Base-by-base conservation (phyloP, 2,329 filamentous ascomycete species). In the Cytospora leucostoma region DNA sequence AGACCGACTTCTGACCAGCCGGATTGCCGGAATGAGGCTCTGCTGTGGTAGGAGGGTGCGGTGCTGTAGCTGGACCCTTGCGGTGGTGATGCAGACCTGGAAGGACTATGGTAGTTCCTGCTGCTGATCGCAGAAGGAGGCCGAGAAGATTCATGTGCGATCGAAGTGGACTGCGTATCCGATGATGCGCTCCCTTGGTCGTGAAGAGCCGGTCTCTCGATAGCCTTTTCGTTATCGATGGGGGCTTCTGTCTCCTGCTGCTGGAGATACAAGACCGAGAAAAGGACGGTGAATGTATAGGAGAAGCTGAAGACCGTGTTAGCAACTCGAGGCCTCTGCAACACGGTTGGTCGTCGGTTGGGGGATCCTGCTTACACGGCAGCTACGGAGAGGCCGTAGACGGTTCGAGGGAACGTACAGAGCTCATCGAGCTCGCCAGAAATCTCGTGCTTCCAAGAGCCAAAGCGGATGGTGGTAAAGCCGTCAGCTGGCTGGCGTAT, bases 281-380 rank as follows among this genome's bases (percentile, higher is more conserved):
- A 37, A 7, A 67, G 57, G 35, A 67, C 60, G 2, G 68, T 61
- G 47, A 68, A 59, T 32, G 64, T 64, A 21, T 67, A 68, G 5
- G 66, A 68, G 34, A 66, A 65, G 15, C 68, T 69, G 27, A 38
- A 12, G 34, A 4, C 15, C 19, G 1, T 13, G 32, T 56, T n/a
- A 53, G 37, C 21, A 7, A 12, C 12, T 13, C 13, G 13, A 35
- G 13, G 2, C 17, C 7, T n/a, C 4, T 51, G 37, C 21, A 19
- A 62, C 2, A 21, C 37, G 49, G 19, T 32, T 17, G 21, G 11
- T 47, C 27, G 27, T 27, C 27, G 27, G n/a, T 17, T 17, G 2
- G 17, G 10, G 56, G 35, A n/a, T 3, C n/a, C 21, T 54, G 21
- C 68, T 65, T 65, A 69, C 68, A 68, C 65, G 49, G 68, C 62